Conservation (phyloP, 2,329 filamentous ascomycete genomes). For the Tothia fuscella region DNA sequence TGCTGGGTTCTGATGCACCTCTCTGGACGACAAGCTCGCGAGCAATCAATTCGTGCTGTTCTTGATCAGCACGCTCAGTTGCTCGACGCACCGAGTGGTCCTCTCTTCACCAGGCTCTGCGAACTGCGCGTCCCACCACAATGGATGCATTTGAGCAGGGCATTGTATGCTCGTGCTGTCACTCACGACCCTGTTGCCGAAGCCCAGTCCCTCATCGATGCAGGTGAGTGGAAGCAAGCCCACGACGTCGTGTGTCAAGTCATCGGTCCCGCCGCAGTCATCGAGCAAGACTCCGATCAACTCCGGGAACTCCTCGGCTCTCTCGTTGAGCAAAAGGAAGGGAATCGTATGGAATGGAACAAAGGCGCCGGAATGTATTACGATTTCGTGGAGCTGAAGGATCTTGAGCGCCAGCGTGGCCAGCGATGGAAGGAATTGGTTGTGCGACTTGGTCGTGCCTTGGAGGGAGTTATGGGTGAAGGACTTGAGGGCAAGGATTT, state of each 20-base stretch:
- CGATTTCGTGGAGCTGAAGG: constrained; percentile 43
- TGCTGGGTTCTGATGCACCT: constrained; percentile 70
- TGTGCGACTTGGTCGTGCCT: constrained; percentile 14
- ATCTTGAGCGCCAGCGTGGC: constrained; percentile 21
- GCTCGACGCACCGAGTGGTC: constrained; percentile 45
- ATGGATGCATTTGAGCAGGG: constrained; percentile 84
- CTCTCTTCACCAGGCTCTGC: constrained; percentile 47
- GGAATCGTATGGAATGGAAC: constrained; percentile 59
- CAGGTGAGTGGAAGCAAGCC: constrained; percentile 64
- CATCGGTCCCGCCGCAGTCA: constrained; percentile 71
- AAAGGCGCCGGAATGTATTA: constrained; percentile 70
- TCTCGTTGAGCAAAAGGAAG: constrained; percentile 37
- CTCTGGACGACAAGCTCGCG: constrained; percentile 49
- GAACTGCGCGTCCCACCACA: constrained; percentile 56
- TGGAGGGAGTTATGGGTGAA: constrained; percentile 23
- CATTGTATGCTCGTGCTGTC: constrained; percentile 65
- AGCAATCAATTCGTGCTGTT: constrained; percentile 60
- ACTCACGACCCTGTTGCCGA: constrained; percentile 58
- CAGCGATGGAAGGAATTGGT: constrained; percentile 14
- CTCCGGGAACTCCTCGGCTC: constrained; percentile 58
- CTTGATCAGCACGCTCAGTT: constrained; percentile 45
- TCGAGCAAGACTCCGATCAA: constrained; percentile 65
- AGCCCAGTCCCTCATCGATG: constrained; percentile 68
- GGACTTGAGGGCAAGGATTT: constrained; percentile 29
- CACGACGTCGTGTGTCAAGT: constrained; percentile 70